Evolutionary conservation across 2,329 filamentous ascomycete species (phyloP), one percentile per base, ranked within the genome.

Genomic region (Paramyrothecium roridum): DNA sequence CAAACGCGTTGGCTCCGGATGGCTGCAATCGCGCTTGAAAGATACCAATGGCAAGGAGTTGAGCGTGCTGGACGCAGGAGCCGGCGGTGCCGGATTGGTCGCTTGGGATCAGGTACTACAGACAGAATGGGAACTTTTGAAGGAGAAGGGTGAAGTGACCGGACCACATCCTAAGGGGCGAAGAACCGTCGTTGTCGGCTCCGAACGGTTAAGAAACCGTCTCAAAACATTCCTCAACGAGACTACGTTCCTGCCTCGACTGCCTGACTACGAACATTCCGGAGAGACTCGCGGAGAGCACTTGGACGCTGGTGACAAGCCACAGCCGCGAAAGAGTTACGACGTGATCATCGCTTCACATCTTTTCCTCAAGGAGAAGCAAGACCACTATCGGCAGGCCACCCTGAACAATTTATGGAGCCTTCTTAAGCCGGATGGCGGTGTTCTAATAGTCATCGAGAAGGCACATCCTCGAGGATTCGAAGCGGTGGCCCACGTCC

Each of bases 381-480:
- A 93, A 67, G 87, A 89, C 12, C 90, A 87, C 64, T 78, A 89
- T 65, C 88, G 93, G 48, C 93, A 90, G 66, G 83, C 88, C 34
- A 80, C 95, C 52, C 78, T 97, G 20, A 86, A 96, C 66, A 96
- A 96, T 57, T 82, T 98, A 1, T 99, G 95, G 95, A 87, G 85
- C 16, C 79, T 97, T 52, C 79, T 97, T 3, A 90, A 89, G 52
- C 89, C 89, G 2, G 81, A 93, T 19, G 93, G 93, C 2, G 95
- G 95, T 37, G 83, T 99, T 16, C 79, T 99, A 4, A 84, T 98
- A 50, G 74, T 98, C 3, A 76, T 97, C 21, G 95, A 99, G 70
- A 98, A 97, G 70, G 95, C 92, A 0, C 84, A 96, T 13, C 90
- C 92, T 13, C 85, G 91, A 47, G 95, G 95, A 0, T 99, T 99